phyloP scores from a whole-genome alignment of 2,329 filamentous ascomycete genomes.

The Fusarium circinatum region DNA sequence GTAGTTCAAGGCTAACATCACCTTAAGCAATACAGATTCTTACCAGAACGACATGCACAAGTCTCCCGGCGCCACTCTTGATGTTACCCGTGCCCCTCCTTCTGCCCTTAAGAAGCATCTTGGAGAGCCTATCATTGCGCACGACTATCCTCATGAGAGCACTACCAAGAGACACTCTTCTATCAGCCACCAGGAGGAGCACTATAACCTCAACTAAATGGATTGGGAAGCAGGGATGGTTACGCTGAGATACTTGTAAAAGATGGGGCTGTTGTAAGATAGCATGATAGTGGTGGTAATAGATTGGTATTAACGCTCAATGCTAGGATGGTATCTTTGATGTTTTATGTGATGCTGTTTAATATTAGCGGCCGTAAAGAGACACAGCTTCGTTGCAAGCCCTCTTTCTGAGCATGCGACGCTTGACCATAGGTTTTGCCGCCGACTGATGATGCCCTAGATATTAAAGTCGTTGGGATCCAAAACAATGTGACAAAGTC shows the following conservation, averaged over 20 bases:
- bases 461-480: fast-evolving
- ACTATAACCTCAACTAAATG: conserved; percentile 32
- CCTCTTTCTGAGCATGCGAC: background rate
- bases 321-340: fast-evolving
- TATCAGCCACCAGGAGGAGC: conserved; percentile 47
- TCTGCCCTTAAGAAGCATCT: conserved; percentile 40
- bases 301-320: fast-evolving
- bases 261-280: background rate
- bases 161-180: conserved; percentile 43
- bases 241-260: fast-evolving
- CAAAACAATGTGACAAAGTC: no score
- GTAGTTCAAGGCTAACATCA: background rate
- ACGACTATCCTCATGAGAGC: conserved; percentile 47
- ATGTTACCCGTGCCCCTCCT: conserved; percentile 43
- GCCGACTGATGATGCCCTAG: fast-evolving
- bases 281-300: fast-evolving
- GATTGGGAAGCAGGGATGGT: background rate
- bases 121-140: conserved; percentile 45
- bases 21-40: background rate
- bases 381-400: background rate
- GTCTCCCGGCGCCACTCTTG: background rate
- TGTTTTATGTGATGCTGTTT: fast-evolving
- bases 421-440: no score
- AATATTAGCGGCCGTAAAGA: no score
- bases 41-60: background rate